Evolutionary conservation across 108 stramenopile species (phyloP).

Genomic region (Nitzschia palea): DNA sequence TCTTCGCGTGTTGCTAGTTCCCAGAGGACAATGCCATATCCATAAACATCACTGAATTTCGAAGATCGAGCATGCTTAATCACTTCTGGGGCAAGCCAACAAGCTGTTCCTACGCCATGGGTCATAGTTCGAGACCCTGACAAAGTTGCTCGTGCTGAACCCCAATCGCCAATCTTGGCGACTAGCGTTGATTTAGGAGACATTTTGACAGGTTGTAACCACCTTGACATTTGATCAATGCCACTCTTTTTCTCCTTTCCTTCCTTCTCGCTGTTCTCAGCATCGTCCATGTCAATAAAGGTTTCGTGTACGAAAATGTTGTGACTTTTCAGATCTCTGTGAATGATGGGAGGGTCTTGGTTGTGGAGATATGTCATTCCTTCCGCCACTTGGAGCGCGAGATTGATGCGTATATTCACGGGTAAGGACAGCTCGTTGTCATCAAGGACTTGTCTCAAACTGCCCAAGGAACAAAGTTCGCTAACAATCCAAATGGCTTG

Average conservation of each 20-base stretch:
- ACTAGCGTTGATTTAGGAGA: slow-evolving; percentile 68
- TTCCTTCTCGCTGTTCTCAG: slow-evolving; percentile 36
- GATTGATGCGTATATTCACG: slow-evolving; percentile 50
- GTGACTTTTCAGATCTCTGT: slow-evolving; percentile 97
- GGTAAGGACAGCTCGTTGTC: slow-evolving; percentile 68
- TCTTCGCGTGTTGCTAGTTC: slow-evolving; percentile 94
- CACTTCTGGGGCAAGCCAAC: slow-evolving; percentile 98
- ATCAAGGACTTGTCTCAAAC: slow-evolving; percentile 91
- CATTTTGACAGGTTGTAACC: slow-evolving; percentile 46
- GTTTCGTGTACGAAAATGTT: slow-evolving; percentile 97
- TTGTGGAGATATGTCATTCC: slow-evolving; percentile 96
- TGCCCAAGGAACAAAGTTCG: slow-evolving; percentile 90
- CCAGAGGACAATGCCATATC: slow-evolving; percentile 96
- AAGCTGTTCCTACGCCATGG: slow-evolving; percentile 97
- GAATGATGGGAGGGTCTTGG: slow-evolving; percentile 94
- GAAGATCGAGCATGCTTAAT: slow-evolving; percentile 82
- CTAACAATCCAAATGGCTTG: slow-evolving; percentile 98
- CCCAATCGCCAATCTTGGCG: slow-evolving; percentile 97
- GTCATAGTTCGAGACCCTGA: slow-evolving; percentile 92
- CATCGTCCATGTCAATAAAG: slow-evolving; percentile 56
- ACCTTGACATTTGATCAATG: neutral
- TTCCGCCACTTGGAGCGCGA: slow-evolving; percentile 94
- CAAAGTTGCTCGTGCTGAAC: slow-evolving; percentile 87
- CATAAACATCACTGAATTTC: slow-evolving; percentile 94
- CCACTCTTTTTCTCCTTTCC: slow-evolving; percentile 22